Evolutionary conservation across 129 eudicot species (phyloP).

Genomic region (sunflower (Helianthus annuus)): DNA sequence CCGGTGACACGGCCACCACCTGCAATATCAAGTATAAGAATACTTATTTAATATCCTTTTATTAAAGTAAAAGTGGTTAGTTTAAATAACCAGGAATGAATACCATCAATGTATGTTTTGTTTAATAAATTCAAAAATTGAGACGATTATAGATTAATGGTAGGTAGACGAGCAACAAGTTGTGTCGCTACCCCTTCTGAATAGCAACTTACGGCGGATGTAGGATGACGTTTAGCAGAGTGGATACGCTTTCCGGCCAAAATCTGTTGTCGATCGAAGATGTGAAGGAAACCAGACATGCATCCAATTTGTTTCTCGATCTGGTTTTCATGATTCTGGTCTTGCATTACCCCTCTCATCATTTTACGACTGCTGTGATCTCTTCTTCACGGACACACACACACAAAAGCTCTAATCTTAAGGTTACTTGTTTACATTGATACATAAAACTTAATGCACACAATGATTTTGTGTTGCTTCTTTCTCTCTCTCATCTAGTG

Average conservation of each 20-base stretch:
- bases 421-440: constrained; percentile 33
- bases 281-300: constrained; percentile 86
- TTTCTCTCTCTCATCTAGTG: too few species aligned
- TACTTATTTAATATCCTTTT: too few species aligned
- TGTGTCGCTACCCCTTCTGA: too few species aligned
- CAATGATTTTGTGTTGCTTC: too few species aligned
- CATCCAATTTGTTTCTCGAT: constrained; percentile 82
- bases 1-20: constrained; percentile 46
- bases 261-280: constrained; percentile 83
- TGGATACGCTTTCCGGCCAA: constrained; percentile 59
- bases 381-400: constrained; percentile 11
- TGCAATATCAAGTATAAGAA: not conserved
- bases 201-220: constrained; percentile 49
- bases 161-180: too few species aligned
- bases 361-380: constrained; percentile 31
- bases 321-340: constrained; percentile 72
- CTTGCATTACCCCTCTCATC: constrained; percentile 60
- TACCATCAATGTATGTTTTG: too few species aligned
- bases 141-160: too few species aligned
- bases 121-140: too few species aligned
- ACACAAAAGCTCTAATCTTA: constrained; percentile 19
- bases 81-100: too few species aligned
- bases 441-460: constrained; percentile 14
- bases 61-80: too few species aligned
- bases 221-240: constrained; percentile 79